Base-by-base conservation (phyloP, 257 asterid species). In the Haberlea rhodopensis region DNA sequence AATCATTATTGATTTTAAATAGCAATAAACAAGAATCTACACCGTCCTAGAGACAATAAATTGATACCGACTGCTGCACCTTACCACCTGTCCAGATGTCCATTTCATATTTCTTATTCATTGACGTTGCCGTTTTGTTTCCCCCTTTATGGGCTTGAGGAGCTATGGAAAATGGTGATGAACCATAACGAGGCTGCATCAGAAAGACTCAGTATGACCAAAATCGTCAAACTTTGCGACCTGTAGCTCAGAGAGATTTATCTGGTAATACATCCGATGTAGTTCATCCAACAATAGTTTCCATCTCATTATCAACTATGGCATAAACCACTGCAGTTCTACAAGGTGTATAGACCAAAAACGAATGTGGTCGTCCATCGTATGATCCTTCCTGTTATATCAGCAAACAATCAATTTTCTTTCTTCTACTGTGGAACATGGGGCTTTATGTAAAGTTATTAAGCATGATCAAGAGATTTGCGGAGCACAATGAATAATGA, bases 221-320 rank as follows among this genome's bases (percentile, higher is more conserved):
- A 37, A 37, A 11, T 3, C 6, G 18, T 37, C 48, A 37, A 37
- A 11, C 48, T 11, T 37, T 37, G 18, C 11, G 48, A 13, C n/a
- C 1, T 37, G 11, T 37, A 0, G n/a, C 3, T 37, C 48, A 10
- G 11, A n/a, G 1, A 31, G 40, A 6, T 31, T 31, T 31, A 31
- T 2, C 0, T 37, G 46, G 11, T 37, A 1, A 11, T 13, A 37
- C 3, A 13, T 37, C 18, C 1, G 48, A 3, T 2, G 18, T 37
- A 11, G 5, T 3, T 62, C 68, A 69, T 58, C 53, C 74, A n/a
- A 57, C 79, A 51, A 74, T 29, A 1, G 77, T 55, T 43, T 58
- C 62, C 21, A 37, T 66, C 60, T 57, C 63, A 46, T 83, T 83
- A 62, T 79, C 79, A 57, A 57, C 48, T 1, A 7, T 0, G 18